Evolutionary conservation across 345 rosid genomes (phyloP).

Genomic region (Murraya paniculata): DNA sequence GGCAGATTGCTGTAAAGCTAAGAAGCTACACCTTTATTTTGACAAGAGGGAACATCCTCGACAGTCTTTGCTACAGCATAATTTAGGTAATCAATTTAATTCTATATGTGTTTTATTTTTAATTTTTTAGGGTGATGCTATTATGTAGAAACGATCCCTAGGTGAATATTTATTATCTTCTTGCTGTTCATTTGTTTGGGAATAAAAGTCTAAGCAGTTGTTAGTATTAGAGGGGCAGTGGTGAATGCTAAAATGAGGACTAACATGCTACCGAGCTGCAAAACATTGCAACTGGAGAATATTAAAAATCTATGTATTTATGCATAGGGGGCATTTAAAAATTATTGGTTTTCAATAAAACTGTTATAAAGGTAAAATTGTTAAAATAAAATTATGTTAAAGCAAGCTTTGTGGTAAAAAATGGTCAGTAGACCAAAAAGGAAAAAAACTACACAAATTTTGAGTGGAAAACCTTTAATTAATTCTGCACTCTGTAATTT

Average conservation of each 20-base stretch:
- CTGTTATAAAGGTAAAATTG: too few species aligned
- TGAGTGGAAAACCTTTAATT: not conserved
- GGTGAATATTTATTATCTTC: not conserved
- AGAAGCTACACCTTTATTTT: slow-evolving; percentile 66
- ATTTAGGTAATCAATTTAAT: slow-evolving; percentile 51
- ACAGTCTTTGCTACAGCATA: slow-evolving; percentile 89
- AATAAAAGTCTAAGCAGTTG: not conserved
- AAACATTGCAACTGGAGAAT: not conserved
- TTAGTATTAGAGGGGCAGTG: not conserved
- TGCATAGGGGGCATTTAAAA: too few species aligned
- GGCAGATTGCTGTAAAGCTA: slow-evolving; percentile 92
- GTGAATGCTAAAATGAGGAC: slow-evolving; percentile 4
- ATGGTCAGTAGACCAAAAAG: too few species aligned
- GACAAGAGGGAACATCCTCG: slow-evolving; percentile 91
- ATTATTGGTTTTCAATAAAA: too few species aligned
- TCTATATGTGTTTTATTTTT: not conserved
- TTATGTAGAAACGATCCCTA: slow-evolving; percentile 1
- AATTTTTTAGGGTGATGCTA: not conserved
- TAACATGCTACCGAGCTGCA: slow-evolving; percentile 4
- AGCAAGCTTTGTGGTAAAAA: too few species aligned
- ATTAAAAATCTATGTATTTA: not conserved
- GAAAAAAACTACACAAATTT: too few species aligned
- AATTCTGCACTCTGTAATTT: not conserved
- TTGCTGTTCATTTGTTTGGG: not conserved
- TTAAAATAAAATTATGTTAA: too few species aligned